These are phyloP conservation scores for Mycena rosella DNA, from an alignment of 768 basidiomycete species.

Conservation along the genomic window DNA sequence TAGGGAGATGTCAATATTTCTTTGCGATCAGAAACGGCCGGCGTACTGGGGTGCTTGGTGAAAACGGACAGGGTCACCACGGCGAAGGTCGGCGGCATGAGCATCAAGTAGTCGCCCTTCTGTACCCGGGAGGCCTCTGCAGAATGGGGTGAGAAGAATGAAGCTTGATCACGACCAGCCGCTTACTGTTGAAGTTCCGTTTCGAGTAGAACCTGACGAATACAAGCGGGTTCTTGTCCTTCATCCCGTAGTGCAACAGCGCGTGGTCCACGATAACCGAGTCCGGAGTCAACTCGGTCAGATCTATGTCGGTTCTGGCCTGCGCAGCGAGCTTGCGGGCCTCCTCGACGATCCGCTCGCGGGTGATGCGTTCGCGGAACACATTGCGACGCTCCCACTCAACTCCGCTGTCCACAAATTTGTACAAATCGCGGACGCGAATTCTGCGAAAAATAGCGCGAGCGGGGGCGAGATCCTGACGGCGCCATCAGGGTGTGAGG, in stretches of 20 bases:
- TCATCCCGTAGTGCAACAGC: constrained; percentile 82
- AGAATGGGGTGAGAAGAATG: constrained; percentile 51
- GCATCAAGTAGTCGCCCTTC: no score
- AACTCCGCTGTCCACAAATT: constrained; percentile 54
- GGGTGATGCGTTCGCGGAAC: constrained; percentile 56
- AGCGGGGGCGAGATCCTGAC: constrained; percentile 69
- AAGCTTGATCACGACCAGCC: background rate
- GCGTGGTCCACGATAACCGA: constrained; percentile 75
- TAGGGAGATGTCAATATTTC: no score
- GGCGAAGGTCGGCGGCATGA: constrained; percentile 73
- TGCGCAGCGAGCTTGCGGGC: constrained; percentile 39
- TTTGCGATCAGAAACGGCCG: background rate
- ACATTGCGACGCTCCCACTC: constrained; percentile 52
- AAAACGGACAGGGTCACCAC: constrained; percentile 80
- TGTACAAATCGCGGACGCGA: no score
- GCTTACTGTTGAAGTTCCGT: constrained; percentile 64
- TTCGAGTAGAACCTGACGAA: constrained; percentile 83
- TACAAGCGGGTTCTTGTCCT: constrained; percentile 75
- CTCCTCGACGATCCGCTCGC: constrained; percentile 56
- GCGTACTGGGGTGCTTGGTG: constrained; percentile 68
- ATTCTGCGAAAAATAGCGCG: constrained; percentile 75
- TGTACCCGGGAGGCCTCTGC: no score
- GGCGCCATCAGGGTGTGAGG: constrained; percentile 5
- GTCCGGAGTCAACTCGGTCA: constrained; percentile 25
- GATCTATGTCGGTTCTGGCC: constrained; percentile 41